These are phyloP conservation scores for Calonectria henricotiae DNA, from an alignment of 2,329 filamentous ascomycete genomes.

Conservation along the genomic window DNA sequence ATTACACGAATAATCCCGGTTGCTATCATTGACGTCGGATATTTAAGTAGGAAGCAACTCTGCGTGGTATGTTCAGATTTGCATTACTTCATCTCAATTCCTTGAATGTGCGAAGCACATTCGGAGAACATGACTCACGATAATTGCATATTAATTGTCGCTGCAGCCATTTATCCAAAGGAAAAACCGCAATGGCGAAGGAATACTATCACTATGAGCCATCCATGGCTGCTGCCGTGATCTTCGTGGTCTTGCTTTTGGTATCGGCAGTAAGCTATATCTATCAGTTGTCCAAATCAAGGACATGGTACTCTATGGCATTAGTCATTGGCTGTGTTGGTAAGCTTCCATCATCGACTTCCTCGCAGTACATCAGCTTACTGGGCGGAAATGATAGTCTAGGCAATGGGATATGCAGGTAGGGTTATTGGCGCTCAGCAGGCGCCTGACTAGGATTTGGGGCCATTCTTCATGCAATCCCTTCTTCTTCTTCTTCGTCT, in stretches of 20 bases:
- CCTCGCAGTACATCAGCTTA: not conserved
- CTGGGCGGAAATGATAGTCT: not conserved
- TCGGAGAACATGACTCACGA: not conserved
- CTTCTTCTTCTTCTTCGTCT: constrained; percentile 53
- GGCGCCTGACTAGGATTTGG: constrained; percentile 51
- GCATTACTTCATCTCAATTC: no score
- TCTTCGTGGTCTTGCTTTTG: constrained; percentile 53
- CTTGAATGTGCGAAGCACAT: not conserved
- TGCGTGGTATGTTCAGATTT: not conserved
- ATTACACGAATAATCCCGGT: not conserved
- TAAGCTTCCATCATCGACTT: constrained; percentile 49
- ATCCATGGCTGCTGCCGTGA: not conserved
- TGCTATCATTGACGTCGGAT: not conserved
- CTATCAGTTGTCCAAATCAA: constrained; percentile 58
- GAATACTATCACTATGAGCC: not conserved
- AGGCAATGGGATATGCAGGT: constrained; percentile 16
- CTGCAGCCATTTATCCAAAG: not conserved
- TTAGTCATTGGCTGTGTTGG: constrained; percentile 67
- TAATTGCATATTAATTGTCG: no score
- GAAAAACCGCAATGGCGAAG: not conserved
- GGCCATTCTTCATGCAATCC: constrained; percentile 58
- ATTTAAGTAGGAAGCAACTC: not conserved
- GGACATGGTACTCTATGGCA: constrained; percentile 68
- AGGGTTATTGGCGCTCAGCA: constrained; percentile 23
- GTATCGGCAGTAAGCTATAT: constrained; percentile 56